Evolutionary conservation across 139 green algal species (phyloP).

Genomic region (Marvania coccoides): DNA sequence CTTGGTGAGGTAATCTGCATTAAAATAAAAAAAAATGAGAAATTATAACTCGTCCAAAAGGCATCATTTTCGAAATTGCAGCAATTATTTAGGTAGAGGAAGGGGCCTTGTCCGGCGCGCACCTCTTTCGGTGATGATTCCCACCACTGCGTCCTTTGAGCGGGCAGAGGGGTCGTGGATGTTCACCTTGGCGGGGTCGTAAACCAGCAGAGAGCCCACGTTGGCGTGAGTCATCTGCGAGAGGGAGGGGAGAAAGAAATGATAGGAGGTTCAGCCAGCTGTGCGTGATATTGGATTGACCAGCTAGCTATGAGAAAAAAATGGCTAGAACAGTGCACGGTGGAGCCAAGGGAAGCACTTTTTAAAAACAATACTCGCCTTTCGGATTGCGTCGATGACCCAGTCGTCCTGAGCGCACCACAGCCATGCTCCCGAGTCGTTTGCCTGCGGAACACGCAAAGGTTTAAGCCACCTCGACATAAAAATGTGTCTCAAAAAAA

Average conservation of each 20-base stretch:
- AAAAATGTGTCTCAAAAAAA: not conserved
- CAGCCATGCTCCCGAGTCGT: slow-evolving; percentile 40
- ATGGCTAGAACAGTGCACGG: not conserved
- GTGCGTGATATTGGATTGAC: not conserved
- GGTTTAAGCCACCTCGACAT: not conserved
- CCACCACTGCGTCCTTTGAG: slow-evolving; percentile 40
- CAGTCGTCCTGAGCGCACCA: slow-evolving; percentile 45
- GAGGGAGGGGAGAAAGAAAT: not conserved
- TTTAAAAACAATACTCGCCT: slow-evolving; percentile 14
- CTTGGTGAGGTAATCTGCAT: slow-evolving; percentile 55
- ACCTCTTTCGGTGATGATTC: slow-evolving; percentile 55
- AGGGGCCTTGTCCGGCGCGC: not conserved
- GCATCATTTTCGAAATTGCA: not conserved
- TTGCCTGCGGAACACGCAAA: slow-evolving; percentile 5
- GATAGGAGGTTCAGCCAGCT: not conserved
- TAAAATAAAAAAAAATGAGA: not conserved
- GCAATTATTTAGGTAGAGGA: not conserved
- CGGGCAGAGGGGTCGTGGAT: not conserved
- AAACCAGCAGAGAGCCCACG: slow-evolving; percentile 48
- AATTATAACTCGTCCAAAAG: no score
- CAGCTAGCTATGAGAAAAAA: not conserved
- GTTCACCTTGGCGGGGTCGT: slow-evolving; percentile 36
- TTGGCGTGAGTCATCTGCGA: slow-evolving; percentile 54
- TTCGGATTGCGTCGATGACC: slow-evolving; percentile 46
- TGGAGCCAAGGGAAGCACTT: not conserved